Base-by-base conservation (phyloP, 495 filamentous ascomycete species). In the Parachaetomium inaequale region DNA sequence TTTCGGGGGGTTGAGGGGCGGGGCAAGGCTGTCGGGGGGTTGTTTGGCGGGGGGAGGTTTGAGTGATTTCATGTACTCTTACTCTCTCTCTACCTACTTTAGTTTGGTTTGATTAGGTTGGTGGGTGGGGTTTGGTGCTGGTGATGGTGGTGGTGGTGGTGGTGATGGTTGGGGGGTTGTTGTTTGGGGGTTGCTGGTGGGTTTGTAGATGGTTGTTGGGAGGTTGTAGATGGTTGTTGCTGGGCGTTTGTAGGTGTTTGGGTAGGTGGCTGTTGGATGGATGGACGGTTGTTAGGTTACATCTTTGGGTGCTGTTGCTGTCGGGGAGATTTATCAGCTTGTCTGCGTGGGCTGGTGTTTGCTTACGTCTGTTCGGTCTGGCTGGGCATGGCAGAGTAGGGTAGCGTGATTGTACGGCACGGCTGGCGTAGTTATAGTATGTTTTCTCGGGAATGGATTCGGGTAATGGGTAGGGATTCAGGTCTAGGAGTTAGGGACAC, bases 1-100 rank as follows among this genome's bases (percentile, higher is more conserved):
- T 83, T 83, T 62, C 88, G 86, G 76, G 85, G 80, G 28, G 88
- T 68, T 58, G 87, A 73, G 79, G 83, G 70, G 57, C 62, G 79
- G 54, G 64, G 68, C 11, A 72, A 74, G 47, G 76, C 73, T 21
- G 78, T 83, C 12, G 79, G 79, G 17, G 79, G 80, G 8, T 66
- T 85, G 64, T 81, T 84, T 70, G 79, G 76, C 1, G 74, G 70
- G n/a, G 81, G 81, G 4, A 75, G 68, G 58, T 82, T 81, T 67
- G 78, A 81, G 68, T 82, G 65, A 46, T 23, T 12, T 25, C 10
- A n/a, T 47, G 10, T 25, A 6, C 11, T 11, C 15, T 42, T 42
- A n/a, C n/a, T n/a, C n/a, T n/a, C n/a, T n/a, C n/a, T n/a, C n/a
- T n/a, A n/a, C n/a, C n/a, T n/a, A n/a, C n/a, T n/a, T n/a, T n/a